phyloP scores from a whole-genome alignment of 441 rosid genomes.

The Bruguiera hainesii region DNA sequence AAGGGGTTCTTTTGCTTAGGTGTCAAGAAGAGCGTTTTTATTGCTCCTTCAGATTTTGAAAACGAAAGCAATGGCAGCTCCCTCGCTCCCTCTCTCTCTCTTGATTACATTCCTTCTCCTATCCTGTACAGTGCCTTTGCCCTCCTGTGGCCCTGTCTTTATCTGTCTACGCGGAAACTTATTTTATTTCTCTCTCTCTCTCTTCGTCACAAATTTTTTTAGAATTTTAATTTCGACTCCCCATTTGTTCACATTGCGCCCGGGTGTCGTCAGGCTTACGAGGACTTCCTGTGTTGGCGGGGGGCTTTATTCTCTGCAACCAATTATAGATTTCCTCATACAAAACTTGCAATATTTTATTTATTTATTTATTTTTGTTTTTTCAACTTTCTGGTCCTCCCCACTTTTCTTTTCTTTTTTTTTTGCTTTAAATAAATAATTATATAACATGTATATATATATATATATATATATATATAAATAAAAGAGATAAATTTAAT shows the following conservation, averaged over 20 bases:
- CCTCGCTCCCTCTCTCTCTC: constrained; percentile 5
- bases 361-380: background rate
- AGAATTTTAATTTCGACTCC: background rate
- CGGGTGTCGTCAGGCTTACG: constrained; percentile 59
- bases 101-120: constrained; percentile 13
- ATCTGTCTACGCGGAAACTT: constrained; percentile 92
- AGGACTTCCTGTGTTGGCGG: constrained; percentile 20
- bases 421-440: too few species aligned
- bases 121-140: constrained; percentile 10
- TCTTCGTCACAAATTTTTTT: background rate
- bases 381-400: constrained; percentile 25
- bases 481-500: too few species aligned
- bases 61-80: constrained; percentile 18
- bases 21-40: constrained; percentile 29
- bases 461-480: too few species aligned
- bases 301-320: constrained; percentile 29
- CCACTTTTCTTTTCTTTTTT: too few species aligned
- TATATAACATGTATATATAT: too few species aligned
- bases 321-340: constrained; percentile 12
- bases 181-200: constrained; percentile 18
- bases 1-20: constrained; percentile 16
- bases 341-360: constrained; percentile 24
- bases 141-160: constrained; percentile 29
- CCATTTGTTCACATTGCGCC: constrained; percentile 45
- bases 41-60: constrained; percentile 35